Percentiles rank a stretch among this genome's conserved stretches.
Conservation (phyloP, 257 asterid species). For the Thymus mandschuricus region DNA sequence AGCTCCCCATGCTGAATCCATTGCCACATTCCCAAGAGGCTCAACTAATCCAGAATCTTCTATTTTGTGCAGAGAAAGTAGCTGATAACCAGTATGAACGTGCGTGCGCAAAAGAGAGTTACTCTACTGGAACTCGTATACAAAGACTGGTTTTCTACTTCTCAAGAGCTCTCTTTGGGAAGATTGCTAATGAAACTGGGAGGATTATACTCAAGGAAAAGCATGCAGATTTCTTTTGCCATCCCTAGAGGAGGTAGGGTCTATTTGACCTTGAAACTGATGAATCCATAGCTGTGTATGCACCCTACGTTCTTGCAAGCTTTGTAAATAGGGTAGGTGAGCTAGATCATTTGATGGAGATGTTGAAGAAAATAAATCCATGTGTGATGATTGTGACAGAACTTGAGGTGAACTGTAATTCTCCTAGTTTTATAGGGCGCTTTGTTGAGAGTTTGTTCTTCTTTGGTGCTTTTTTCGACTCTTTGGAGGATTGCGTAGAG, state of each 20-base stretch:
- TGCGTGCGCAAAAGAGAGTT: slow-evolving; percentile 36
- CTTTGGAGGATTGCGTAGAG: slow-evolving; percentile 49
- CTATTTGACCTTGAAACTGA: slow-evolving; percentile 4
- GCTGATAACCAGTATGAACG: slow-evolving; percentile 37
- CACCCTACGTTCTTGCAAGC: slow-evolving; percentile 12
- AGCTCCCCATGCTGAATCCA: too few species aligned
- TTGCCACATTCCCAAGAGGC: slow-evolving; percentile 32
- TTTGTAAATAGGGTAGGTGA: slow-evolving; percentile 30
- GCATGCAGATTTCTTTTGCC: neutral
- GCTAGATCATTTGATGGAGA: slow-evolving; percentile 42
- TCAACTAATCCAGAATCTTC: slow-evolving; percentile 45
- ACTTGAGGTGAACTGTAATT: slow-evolving; percentile 45
- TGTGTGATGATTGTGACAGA: slow-evolving; percentile 44
- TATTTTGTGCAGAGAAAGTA: slow-evolving; percentile 51
- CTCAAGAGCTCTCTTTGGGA: slow-evolving; percentile 24
- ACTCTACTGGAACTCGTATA: slow-evolving; percentile 36
- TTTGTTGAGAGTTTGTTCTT: slow-evolving; percentile 48
- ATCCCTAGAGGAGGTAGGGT: too few species aligned
- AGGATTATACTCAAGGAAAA: neutral
- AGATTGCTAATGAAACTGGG: slow-evolving; percentile 32
- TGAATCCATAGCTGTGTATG: slow-evolving; percentile 19
- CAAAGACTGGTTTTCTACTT: slow-evolving; percentile 32
- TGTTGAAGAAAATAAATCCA: slow-evolving; percentile 39
- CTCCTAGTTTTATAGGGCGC: slow-evolving; percentile 46
- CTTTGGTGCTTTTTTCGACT: slow-evolving; percentile 47